Evolutionary conservation across 1,284 basidiomycete species (phyloP), one percentile per base, ranked within the genome.

Genomic region (Cutaneotrichosporon sp.): DNA sequence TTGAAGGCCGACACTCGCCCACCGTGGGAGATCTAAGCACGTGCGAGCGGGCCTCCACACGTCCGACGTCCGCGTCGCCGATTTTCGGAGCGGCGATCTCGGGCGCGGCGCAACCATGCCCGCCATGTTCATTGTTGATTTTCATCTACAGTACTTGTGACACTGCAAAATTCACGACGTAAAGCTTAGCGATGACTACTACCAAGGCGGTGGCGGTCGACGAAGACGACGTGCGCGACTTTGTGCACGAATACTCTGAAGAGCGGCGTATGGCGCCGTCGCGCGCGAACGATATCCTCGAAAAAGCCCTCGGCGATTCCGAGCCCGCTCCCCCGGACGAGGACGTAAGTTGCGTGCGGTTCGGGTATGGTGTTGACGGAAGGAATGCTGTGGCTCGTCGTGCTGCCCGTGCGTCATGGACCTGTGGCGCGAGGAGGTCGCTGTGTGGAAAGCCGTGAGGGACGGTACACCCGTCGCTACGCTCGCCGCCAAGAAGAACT

Each of bases 341-440:
- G 4, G 56, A 58, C 17, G 56, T 58, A 37, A 58, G 56, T 58
- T 17, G 7, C 13, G 3, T 9, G 3, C 20, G 5, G 7, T 30
- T 7, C 26, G 3, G n/a, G 13, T 15, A 14, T 43, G 3, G n/a
- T n/a, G 37, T 50, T 49, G 38, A 44, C 46, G 30, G 13, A 35
- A 59, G 57, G 57, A 49, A 30, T 59, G 57, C 45, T 59, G 57
- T 37, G 57, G 57, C 44, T 55, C 53, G 2, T 53, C 51, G 15
- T 59, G 57, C 54, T 59, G 57, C 26, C 57, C 57, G 15, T 59
- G 57, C 45, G 57, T 59, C 13, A 33, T 48, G n/a, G 57, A 59
- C 48, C 54, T 55, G 15, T 59, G 57, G 57, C 53, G 51, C 33
- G 57, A 59, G 22, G 57, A 59, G 30, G 57, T 59, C 9, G 57